phyloP scores from a whole-genome alignment of 2,329 filamentous ascomycete species.

The Fusarium sp. region DNA sequence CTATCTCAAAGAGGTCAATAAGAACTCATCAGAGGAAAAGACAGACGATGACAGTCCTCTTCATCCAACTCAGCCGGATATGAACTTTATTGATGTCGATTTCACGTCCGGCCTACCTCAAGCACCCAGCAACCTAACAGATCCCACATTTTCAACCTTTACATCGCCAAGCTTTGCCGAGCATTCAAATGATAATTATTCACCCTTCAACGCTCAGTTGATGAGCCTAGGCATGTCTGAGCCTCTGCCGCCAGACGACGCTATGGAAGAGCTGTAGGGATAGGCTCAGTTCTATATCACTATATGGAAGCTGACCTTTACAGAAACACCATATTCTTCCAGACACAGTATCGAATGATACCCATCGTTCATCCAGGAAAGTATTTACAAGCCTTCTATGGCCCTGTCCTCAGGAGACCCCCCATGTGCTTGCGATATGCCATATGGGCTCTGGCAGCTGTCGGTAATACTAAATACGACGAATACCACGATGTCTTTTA shows the following conservation, averaged over 20 bases:
- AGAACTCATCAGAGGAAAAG: conserved; percentile 47
- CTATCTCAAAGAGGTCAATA: conserved; percentile 77
- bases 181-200: conserved; percentile 19
- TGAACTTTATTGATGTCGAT: conserved; percentile 25
- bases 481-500: conserved; percentile 85
- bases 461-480: conserved; percentile 79
- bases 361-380: conserved; percentile 85
- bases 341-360: conserved; percentile 77
- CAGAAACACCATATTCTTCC: conserved; percentile 83
- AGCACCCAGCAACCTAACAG: conserved; percentile 9
- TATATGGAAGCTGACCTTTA: conserved; percentile 10
- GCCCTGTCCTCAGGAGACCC: conserved; percentile 80
- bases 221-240: conserved; percentile 87
- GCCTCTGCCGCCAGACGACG: conserved; percentile 81
- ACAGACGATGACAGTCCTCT: conserved; percentile 48
- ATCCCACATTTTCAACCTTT: conserved; percentile 34
- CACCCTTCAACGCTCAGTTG: conserved; percentile 61
- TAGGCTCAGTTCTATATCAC: not conserved
- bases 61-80: conserved; percentile 32
- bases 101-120: conserved; percentile 20
- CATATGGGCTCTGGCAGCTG: conserved; percentile 87
- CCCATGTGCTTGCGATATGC: conserved; percentile 88
- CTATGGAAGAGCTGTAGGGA: conserved; percentile 85
- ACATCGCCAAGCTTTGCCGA: conserved; percentile 29
- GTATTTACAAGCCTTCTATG: conserved; percentile 82